Evolutionary conservation across 331 rosid genomes (phyloP).

Genomic region (Acacia concinna): DNA sequence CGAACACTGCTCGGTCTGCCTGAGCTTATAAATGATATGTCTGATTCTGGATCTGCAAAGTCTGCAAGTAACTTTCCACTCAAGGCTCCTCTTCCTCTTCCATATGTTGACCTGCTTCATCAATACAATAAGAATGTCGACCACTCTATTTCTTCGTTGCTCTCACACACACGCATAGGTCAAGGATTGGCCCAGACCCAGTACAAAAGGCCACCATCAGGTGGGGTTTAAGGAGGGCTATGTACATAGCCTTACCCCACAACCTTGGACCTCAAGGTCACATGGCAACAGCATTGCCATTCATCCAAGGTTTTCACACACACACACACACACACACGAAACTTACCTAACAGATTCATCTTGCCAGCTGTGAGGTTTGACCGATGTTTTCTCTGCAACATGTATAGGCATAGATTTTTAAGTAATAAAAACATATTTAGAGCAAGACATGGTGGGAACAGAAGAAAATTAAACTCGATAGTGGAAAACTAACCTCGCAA

Average conservation of each 20-base stretch:
- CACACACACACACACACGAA: neutral
- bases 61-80: slow-evolving; percentile 49
- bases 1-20: slow-evolving; percentile 74
- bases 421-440: neutral
- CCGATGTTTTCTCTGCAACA: slow-evolving; percentile 45
- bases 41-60: slow-evolving; percentile 63
- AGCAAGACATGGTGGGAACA: neutral
- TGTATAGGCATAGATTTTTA: neutral
- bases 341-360: slow-evolving; percentile 52
- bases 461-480: neutral
- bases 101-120: slow-evolving; percentile 48
- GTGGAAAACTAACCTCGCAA: slow-evolving; percentile 52
- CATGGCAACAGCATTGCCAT: neutral
- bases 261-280: neutral
- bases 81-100: slow-evolving; percentile 45
- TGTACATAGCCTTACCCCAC: no score
- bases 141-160: neutral
- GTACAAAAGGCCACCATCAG: neutral
- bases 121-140: slow-evolving; percentile 1
- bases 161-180: neutral
- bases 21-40: slow-evolving; percentile 79
- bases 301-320: neutral
- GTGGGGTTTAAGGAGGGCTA: neutral
- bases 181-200: neutral
- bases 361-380: slow-evolving; percentile 52